A percentile compares a stretch with the other conserved stretches of the same genome.
phyloP scores from a whole-genome alignment of 163 green algal species.

The Volvox carteri region DNA sequence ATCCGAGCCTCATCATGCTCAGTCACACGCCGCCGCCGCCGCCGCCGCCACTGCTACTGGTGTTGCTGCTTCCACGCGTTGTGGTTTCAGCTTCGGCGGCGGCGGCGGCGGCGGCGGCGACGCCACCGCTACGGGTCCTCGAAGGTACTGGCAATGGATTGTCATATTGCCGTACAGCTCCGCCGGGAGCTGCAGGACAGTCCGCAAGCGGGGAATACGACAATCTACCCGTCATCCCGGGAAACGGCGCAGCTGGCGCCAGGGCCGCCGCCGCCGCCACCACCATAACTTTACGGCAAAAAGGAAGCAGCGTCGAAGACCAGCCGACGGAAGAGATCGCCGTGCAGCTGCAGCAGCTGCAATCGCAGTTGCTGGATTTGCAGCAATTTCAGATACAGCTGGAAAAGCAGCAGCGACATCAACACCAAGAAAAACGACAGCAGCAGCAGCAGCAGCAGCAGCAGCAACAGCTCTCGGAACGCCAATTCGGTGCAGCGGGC shows the following conservation, averaged over 20 bases:
- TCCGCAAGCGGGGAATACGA: too few relatives aligned
- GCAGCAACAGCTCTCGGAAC: background rate
- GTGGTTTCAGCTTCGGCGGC: too few relatives aligned
- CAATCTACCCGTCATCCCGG: too few relatives aligned
- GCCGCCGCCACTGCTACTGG: background rate
- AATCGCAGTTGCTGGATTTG: background rate
- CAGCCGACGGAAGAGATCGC: background rate
- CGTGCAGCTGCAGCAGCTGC: background rate
- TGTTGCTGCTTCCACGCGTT: background rate
- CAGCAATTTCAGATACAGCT: background rate
- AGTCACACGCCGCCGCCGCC: background rate
- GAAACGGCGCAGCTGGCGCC: too few relatives aligned
- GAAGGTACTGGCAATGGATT: background rate
- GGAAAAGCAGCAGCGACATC: background rate
- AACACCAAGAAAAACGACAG: background rate
- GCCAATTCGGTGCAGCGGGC: background rate
- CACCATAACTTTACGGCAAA: background rate
- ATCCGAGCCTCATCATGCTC: too few relatives aligned
- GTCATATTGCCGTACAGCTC: background rate
- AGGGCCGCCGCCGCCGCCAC: background rate
- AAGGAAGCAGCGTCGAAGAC: background rate
- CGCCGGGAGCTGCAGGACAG: background rate
- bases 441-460: slow-evolving; percentile 32
- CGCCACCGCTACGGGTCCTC: background rate
- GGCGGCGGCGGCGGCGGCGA: background rate